Conservation (phyloP, 768 basidiomycete genomes). For the Amanita phalloides region DNA sequence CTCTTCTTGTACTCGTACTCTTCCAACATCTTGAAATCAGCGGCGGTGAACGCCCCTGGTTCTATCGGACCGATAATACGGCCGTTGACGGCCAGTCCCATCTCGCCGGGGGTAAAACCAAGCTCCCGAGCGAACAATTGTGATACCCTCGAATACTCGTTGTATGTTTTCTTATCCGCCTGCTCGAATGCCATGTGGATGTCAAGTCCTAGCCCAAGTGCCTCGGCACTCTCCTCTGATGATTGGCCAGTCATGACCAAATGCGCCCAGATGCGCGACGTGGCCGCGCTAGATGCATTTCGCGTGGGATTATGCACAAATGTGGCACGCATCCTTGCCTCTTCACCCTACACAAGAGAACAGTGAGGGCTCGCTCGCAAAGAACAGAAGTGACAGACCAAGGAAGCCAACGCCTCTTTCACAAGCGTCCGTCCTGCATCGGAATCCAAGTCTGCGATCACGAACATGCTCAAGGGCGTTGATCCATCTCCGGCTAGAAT, state of each 20-base stretch:
- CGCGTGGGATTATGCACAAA: slow-evolving; percentile 64
- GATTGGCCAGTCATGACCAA: slow-evolving; percentile 33
- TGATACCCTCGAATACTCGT: slow-evolving; percentile 31
- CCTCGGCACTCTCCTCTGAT: slow-evolving; percentile 13
- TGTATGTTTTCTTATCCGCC: slow-evolving; percentile 24
- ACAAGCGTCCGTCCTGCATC: slow-evolving; percentile 44
- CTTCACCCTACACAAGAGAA: slow-evolving; percentile 23
- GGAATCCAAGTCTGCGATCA: slow-evolving; percentile 74
- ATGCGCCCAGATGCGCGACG: slow-evolving; percentile 39
- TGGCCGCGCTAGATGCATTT: not conserved
- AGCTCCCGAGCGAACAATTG: slow-evolving; percentile 43
- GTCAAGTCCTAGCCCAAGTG: not conserved
- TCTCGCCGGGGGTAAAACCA: slow-evolving; percentile 47
- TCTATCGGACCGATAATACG: slow-evolving; percentile 74
- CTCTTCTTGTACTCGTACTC: slow-evolving; percentile 68
- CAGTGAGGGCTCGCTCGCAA: not conserved
- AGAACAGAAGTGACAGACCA: slow-evolving; percentile 32
- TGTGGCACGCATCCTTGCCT: slow-evolving; percentile 46
- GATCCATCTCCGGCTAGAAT: slow-evolving; percentile 18
- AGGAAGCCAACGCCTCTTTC: slow-evolving; percentile 52
- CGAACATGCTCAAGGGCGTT: slow-evolving; percentile 39
- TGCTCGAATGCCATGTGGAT: slow-evolving; percentile 16
- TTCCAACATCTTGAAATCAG: slow-evolving; percentile 68
- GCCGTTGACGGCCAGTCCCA: slow-evolving; percentile 71
- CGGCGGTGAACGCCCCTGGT: slow-evolving; percentile 43